Percentiles rank a stretch among this genome's conserved stretches.
These are phyloP conservation scores for Hericium erinaceus DNA, from an alignment of 768 basidiomycete genomes.

Conservation along the genomic window DNA sequence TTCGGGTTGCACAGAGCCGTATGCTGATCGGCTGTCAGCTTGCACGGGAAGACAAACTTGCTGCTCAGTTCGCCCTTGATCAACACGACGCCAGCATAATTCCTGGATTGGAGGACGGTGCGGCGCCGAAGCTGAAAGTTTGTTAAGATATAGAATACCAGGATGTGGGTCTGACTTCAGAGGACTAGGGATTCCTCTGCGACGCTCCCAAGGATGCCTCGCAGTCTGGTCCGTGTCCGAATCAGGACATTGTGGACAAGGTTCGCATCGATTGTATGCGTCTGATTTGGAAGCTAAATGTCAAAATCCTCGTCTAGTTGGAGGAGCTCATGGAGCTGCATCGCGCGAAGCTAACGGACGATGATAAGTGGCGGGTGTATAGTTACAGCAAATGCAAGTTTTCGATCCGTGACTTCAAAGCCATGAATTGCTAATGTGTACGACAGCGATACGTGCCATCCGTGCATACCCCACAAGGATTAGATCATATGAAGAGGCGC, in stretches of 20 bases:
- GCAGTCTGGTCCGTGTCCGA: conserved; percentile 32
- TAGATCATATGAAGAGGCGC: conserved; percentile 48
- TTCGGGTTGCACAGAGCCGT: background rate
- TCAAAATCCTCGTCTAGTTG: conserved; percentile 33
- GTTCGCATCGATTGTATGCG: conserved; percentile 21
- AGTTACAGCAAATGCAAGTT: conserved; percentile 57
- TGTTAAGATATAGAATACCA: no score
- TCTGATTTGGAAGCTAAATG: background rate
- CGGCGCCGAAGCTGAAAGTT: no score
- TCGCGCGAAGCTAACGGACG: conserved; percentile 45
- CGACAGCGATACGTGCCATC: conserved; percentile 49
- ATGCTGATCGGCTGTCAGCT: background rate
- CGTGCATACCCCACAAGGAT: conserved; percentile 50
- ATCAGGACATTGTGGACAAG: conserved; percentile 71
- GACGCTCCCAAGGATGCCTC: conserved; percentile 34
- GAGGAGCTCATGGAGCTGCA: conserved; percentile 59
- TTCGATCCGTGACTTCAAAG: background rate
- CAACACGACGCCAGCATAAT: no score
- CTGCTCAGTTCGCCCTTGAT: background rate
- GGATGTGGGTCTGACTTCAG: no score
- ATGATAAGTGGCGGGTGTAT: conserved; percentile 60
- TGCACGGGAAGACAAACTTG: background rate
- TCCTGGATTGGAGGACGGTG: no score
- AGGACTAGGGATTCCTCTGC: conserved; percentile 55
- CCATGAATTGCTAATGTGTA: background rate